These are phyloP conservation scores for Neltuma alba DNA, from an alignment of 306 rosid genomes.

Conservation along the genomic window DNA sequence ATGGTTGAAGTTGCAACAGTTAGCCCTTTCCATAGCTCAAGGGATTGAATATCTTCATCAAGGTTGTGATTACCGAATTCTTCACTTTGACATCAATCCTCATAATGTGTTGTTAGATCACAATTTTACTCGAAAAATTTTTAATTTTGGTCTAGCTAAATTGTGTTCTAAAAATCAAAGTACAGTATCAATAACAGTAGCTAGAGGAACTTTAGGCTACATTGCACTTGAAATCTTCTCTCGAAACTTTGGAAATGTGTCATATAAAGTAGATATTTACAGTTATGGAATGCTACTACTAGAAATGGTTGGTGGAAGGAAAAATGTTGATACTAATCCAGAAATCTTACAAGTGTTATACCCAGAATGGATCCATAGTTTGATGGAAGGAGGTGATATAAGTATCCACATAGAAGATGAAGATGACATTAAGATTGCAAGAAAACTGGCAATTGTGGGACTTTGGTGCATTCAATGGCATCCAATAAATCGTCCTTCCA, in stretches of 20 bases:
- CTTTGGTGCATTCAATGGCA: too few relatives aligned
- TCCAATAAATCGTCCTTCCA: neutral
- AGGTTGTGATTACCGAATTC: neutral
- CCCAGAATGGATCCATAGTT: neutral
- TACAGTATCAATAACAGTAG: too few relatives aligned
- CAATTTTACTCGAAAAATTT: too few relatives aligned
- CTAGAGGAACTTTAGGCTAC: too few relatives aligned
- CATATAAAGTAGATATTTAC: neutral
- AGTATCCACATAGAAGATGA: neutral
- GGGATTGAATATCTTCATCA: neutral
- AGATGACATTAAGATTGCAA: neutral
- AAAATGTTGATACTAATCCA: neutral
- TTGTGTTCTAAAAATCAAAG: too few relatives aligned
- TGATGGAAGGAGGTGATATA: neutral
- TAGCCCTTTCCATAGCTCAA: neutral
- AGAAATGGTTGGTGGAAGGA: neutral
- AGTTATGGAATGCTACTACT: neutral
- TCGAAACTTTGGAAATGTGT: too few relatives aligned
- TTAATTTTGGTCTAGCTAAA: neutral
- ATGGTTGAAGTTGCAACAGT: neutral
- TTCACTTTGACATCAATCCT: neutral
- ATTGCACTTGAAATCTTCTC: too few relatives aligned
- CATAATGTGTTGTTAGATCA: too few relatives aligned
- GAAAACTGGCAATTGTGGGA: neutral
- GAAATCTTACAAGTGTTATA: neutral